Evolutionary conservation across 2,329 filamentous ascomycete genomes (phyloP).

Genomic region (Colletotrichum aenigma): DNA sequence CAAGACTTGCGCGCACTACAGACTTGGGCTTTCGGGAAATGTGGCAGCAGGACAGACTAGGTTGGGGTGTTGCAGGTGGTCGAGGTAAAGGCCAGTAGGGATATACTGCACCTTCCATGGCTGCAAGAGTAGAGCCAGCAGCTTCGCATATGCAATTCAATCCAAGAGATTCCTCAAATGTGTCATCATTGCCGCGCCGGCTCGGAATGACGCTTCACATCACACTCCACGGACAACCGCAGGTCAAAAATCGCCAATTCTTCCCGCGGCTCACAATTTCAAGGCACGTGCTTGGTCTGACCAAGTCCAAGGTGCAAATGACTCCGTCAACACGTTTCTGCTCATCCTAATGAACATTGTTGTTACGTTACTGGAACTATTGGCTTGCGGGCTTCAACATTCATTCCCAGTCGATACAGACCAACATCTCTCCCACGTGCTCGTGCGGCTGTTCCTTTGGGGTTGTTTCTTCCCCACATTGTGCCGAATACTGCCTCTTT

Average conservation of each 20-base stretch:
- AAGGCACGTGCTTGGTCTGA: neutral
- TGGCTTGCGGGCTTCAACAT: neutral
- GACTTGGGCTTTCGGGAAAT: neutral
- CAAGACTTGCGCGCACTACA: neutral
- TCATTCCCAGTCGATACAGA: rapidly evolving
- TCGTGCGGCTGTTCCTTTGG: neutral
- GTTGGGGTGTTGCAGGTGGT: neutral
- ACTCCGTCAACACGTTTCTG: no score
- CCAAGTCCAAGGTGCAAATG: no score
- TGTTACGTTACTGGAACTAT: no score
- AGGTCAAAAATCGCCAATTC: neutral
- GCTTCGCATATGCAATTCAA: neutral
- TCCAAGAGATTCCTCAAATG: neutral
- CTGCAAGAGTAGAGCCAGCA: neutral
- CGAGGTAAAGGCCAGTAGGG: neutral
- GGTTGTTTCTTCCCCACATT: neutral
- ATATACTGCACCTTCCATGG: neutral
- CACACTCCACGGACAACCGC: neutral
- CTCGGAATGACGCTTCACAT: neutral
- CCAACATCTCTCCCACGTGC: neutral
- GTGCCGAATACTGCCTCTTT: neutral
- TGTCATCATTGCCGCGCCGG: rapidly evolving
- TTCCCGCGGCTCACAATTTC: neutral
- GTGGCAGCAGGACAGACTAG: neutral
- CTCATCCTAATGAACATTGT: no score